Percentiles rank a stretch among this genome's conserved stretches.
Evolutionary conservation across 2,329 filamentous ascomycete genomes (phyloP).

Genomic region (Macroventuria anomochaeta): DNA sequence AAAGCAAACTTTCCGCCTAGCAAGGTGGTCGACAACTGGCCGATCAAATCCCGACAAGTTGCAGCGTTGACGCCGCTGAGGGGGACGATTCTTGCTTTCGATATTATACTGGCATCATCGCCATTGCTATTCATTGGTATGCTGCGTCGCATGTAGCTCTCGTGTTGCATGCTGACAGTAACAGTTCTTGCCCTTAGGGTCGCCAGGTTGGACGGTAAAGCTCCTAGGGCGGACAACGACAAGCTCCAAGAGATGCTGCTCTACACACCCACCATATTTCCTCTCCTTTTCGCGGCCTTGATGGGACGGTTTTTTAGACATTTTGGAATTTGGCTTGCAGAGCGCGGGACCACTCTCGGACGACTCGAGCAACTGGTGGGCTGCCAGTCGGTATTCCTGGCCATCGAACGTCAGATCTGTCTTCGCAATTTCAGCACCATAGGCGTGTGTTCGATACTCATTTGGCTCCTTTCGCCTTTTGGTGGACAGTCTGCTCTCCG

Average conservation of each 20-base stretch:
- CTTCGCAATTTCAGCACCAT: constrained; percentile 34
- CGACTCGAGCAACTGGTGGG: constrained; percentile 38
- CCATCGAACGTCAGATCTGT: constrained; percentile 38
- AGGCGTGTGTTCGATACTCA: constrained; percentile 30
- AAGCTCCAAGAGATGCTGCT: constrained; percentile 28
- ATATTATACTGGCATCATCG: constrained; percentile 31
- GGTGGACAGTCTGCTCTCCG: constrained; percentile 42
- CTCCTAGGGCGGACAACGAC: constrained; percentile 22
- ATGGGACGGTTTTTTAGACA: constrained; percentile 40
- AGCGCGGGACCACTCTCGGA: constrained; percentile 40
- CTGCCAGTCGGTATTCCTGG: constrained; percentile 39
- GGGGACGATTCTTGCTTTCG: constrained; percentile 28
- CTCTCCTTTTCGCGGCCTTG: constrained; percentile 39
- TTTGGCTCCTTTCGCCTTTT: constrained; percentile 40
- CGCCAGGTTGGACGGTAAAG: constrained; percentile 28
- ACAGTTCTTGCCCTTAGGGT: constrained; percentile 35
- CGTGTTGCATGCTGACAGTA: constrained; percentile 5
- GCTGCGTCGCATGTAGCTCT: not conserved
- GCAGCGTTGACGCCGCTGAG: constrained; percentile 29
- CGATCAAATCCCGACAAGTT: constrained; percentile 26
- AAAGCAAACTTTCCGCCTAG: constrained; percentile 4
- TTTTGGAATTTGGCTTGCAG: constrained; percentile 34
- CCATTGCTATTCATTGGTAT: constrained; percentile 39
- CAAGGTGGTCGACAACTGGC: constrained; percentile 18
- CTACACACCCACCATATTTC: constrained; percentile 39